Conservation (phyloP, 805 yeast species). For the Candida stauntonica region DNA sequence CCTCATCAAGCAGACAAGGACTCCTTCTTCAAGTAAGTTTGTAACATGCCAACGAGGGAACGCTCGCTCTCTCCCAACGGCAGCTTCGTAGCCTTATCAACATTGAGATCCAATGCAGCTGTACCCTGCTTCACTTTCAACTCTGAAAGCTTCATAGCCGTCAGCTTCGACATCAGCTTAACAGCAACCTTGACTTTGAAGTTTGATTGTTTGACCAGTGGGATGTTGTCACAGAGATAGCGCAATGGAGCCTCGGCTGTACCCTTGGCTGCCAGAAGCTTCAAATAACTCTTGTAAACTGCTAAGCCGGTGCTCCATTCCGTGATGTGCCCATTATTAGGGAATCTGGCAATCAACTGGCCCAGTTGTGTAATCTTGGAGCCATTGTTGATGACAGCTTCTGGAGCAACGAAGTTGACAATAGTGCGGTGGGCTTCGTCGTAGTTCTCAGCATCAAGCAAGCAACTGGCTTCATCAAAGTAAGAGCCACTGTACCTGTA, state of each 20-base stretch:
- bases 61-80: conserved; percentile 37
- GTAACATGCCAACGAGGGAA: conserved; percentile 11
- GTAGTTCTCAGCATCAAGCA: conserved; percentile 56
- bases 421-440: conserved; percentile 61
- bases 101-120: conserved; percentile 21
- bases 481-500: conserved; percentile 47
- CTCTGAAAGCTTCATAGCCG: conserved; percentile 29
- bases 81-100: conserved; percentile 34
- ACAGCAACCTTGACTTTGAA: conserved; percentile 44
- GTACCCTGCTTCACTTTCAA: conserved; percentile 13
- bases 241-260: conserved; percentile 29
- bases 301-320: conserved; percentile 58
- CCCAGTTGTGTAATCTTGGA: conserved; percentile 28
- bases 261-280: conserved; percentile 24
- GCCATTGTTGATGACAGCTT: conserved; percentile 50
- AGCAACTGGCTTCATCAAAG: conserved; percentile 55
- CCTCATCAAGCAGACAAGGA: conserved; percentile 1
- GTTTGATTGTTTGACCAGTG: conserved; percentile 34
- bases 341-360: conserved; percentile 39
- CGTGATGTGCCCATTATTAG: conserved; percentile 37
- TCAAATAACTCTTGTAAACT: conserved; percentile 48
- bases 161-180: conserved; percentile 46
- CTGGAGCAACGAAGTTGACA: conserved; percentile 64
- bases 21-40: conserved; percentile 12
- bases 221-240: conserved; percentile 42